phyloP scores from a whole-genome alignment of 768 basidiomycete genomes.

The Naganishia friedmannii region DNA sequence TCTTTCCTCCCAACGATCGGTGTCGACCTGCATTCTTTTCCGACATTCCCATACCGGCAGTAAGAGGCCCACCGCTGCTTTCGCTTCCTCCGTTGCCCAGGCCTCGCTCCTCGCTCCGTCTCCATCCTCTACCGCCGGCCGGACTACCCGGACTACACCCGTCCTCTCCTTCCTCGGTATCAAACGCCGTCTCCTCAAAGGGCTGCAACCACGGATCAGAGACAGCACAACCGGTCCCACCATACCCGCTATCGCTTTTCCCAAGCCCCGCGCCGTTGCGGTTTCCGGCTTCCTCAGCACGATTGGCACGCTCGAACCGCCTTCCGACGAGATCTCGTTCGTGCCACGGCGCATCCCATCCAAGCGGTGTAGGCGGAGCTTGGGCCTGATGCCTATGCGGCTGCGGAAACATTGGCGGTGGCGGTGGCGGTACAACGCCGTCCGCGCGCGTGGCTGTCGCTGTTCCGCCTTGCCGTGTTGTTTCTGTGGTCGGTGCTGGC shows the following conservation, averaged over 20 bases:
- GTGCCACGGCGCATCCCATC: conserved; percentile 26
- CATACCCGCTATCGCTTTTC: conserved; percentile 5
- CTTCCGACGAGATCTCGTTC: conserved; percentile 11
- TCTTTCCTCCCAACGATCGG: neutral
- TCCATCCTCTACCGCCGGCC: conserved; percentile 1
- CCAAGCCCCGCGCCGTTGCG: neutral
- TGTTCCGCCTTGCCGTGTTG: neutral
- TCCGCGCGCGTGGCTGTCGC: neutral
- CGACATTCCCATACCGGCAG: neutral
- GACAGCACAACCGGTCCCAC: neutral
- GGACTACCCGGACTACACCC: conserved; percentile 29
- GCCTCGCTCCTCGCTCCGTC: neutral
- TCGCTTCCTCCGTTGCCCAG: neutral
- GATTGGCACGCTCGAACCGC: neutral
- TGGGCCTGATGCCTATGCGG: conserved; percentile 19
- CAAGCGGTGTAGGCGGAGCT: conserved; percentile 26
- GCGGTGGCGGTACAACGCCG: neutral
- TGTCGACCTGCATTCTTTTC: neutral
- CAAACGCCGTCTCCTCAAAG: conserved; percentile 28
- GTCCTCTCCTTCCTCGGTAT: conserved; percentile 40
- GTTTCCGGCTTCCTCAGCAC: neutral
- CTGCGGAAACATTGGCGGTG: conserved; percentile 4
- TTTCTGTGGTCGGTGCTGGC: neutral
- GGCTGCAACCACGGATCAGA: conserved; percentile 21
- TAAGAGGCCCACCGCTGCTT: conserved; percentile 3